phyloP scores from a whole-genome alignment of 2,329 filamentous ascomycete genomes.

The Xylariaceae sp. region DNA sequence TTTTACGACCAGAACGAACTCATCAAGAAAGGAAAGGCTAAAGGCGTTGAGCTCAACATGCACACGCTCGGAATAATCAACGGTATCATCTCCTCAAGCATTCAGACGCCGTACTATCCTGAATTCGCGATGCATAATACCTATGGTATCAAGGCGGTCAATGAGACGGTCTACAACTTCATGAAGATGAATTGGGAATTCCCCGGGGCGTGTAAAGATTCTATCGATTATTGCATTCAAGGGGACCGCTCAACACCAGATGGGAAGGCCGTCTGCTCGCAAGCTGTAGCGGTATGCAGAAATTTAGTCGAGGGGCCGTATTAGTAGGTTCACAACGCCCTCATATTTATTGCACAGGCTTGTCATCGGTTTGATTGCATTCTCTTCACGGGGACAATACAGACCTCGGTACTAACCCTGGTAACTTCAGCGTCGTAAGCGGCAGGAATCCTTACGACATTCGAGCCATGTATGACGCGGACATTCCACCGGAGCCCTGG shows the following conservation, averaged over 20 bases:
- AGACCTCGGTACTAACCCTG: slow-evolving; percentile 17
- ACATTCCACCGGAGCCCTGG: slow-evolving; percentile 67
- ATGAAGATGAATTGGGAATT: slow-evolving; percentile 57
- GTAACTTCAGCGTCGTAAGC: slow-evolving; percentile 42
- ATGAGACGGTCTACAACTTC: slow-evolving; percentile 65
- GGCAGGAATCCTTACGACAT: slow-evolving; percentile 68
- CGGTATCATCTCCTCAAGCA: slow-evolving; percentile 60
- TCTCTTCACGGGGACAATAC: no score
- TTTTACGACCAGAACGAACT: slow-evolving; percentile 64
- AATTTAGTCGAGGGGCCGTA: slow-evolving; percentile 60
- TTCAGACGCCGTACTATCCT: slow-evolving; percentile 52
- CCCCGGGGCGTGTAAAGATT: slow-evolving; percentile 58
- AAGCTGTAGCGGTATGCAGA: slow-evolving; percentile 62
- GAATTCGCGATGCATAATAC: slow-evolving; percentile 51
- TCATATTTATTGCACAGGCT: neutral
- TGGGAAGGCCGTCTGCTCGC: slow-evolving; percentile 57
- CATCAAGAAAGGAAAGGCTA: slow-evolving; percentile 56
- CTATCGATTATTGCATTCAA: slow-evolving; percentile 57
- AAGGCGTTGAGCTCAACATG: slow-evolving; percentile 59
- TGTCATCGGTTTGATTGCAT: neutral
- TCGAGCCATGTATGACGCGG: slow-evolving; percentile 59
- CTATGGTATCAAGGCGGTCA: slow-evolving; percentile 54
- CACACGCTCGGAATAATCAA: slow-evolving; percentile 63
- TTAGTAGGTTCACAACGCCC: slow-evolving; percentile 52
- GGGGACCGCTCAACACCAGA: slow-evolving; percentile 48